These are phyloP conservation scores for Cucurbita ficifolia DNA, from an alignment of 306 rosid genomes.

Conservation along the genomic window DNA sequence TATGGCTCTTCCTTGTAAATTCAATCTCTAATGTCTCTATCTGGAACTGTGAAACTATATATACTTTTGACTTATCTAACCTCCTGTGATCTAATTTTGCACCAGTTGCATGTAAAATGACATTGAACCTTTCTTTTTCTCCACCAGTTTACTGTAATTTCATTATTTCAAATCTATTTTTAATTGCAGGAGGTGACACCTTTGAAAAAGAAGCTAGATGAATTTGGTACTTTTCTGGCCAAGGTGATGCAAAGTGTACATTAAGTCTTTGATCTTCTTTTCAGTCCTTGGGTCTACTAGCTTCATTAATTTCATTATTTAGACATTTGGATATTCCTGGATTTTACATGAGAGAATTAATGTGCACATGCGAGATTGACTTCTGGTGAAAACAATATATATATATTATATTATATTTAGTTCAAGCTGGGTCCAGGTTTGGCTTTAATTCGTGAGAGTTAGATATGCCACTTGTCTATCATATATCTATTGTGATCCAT, in stretches of 20 bases:
- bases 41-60: background rate
- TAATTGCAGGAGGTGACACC: conserved; percentile 84
- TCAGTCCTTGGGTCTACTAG: background rate
- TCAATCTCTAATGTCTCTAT: background rate
- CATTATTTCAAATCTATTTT: conserved; percentile 9
- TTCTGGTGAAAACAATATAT: background rate
- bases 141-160: background rate
- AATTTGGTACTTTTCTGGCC: conserved; percentile 89
- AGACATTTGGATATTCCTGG: background rate
- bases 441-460: background rate
- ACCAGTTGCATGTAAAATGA: background rate
- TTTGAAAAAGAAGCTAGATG: conserved; percentile 90
- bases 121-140: background rate
- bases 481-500: background rate
- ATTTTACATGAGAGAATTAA: background rate
- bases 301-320: background rate
- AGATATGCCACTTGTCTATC: background rate
- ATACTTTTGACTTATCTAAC: background rate
- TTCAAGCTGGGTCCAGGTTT: background rate
- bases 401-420: background rate
- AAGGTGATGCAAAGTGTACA: conserved; percentile 38
- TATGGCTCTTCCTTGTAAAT: background rate
- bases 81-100: background rate
- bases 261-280: conserved; percentile 6
- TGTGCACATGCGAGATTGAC: background rate